These are phyloP conservation scores for Areca catechu DNA, from an alignment of 176 grass and related monocot species.

Conservation along the genomic window DNA sequence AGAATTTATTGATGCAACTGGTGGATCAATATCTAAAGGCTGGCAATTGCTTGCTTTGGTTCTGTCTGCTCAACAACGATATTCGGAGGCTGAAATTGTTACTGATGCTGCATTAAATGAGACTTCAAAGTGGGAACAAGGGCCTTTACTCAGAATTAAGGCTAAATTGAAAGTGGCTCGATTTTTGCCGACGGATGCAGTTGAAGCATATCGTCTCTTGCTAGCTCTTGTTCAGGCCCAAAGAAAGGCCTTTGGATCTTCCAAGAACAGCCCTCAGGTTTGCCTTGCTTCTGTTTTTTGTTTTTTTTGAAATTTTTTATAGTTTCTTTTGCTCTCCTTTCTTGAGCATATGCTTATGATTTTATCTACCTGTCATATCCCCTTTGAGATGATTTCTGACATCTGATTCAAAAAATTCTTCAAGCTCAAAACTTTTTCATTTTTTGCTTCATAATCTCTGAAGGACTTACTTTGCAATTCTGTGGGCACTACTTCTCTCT, in stretches of 20 bases:
- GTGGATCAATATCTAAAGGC: conserved; percentile 80
- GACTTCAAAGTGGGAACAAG: conserved; percentile 94
- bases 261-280: conserved; percentile 63
- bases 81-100: conserved; percentile 74
- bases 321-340: conserved; percentile 6
- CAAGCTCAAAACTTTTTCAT: too few species aligned
- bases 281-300: conserved; percentile 18
- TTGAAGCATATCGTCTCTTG: conserved; percentile 65
- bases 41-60: conserved; percentile 85
- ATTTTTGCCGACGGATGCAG: conserved; percentile 65
- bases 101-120: conserved; percentile 93
- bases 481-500: too few species aligned
- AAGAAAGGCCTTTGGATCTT: conserved; percentile 50
- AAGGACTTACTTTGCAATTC: too few species aligned
- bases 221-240: conserved; percentile 98
- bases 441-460: too few species aligned
- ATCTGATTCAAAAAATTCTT: too few species aligned
- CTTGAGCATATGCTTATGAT: background rate
- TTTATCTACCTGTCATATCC: too few species aligned
- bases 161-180: conserved; percentile 83
- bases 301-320: conserved; percentile 4
- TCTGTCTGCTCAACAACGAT: conserved; percentile 80
- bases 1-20: conserved; percentile 75
- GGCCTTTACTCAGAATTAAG: conserved; percentile 66
- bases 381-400: too few species aligned